Evolutionary conservation across 2,329 filamentous ascomycete genomes (phyloP).

Genomic region (Colletotrichum agaves): DNA sequence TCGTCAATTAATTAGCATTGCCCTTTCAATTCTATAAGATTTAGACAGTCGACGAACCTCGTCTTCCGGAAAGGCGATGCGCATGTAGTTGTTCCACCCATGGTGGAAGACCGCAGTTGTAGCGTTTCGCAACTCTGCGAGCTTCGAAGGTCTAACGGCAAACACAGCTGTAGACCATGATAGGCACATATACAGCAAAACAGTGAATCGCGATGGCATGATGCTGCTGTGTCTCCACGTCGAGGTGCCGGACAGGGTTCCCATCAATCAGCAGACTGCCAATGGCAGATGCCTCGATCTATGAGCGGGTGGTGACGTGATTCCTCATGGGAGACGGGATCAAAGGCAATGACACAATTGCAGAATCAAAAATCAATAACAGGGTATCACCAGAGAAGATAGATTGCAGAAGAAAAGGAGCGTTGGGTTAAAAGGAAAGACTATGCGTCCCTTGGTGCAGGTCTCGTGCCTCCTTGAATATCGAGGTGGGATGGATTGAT

Average conservation of each 20-base stretch:
- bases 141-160: slow-evolving; percentile 66
- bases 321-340: slow-evolving; percentile 22
- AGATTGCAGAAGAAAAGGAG: slow-evolving; percentile 9
- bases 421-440: background rate
- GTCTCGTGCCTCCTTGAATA: slow-evolving; percentile 27
- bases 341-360: slow-evolving; percentile 4
- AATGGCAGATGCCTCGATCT: slow-evolving; percentile 35
- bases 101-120: slow-evolving; percentile 92
- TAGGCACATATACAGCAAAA: slow-evolving; percentile 43
- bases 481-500: slow-evolving; percentile 25
- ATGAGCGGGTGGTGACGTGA: slow-evolving; percentile 25
- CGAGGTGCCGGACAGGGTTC: slow-evolving; percentile 15
- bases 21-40: background rate
- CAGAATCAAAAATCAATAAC: slow-evolving; percentile 10
- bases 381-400: background rate
- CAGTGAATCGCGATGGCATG: slow-evolving; percentile 40
- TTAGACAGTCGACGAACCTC: slow-evolving; percentile 64
- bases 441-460: slow-evolving; percentile 14
- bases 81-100: slow-evolving; percentile 95
- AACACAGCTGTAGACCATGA: slow-evolving; percentile 52
- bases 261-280: slow-evolving; percentile 40
- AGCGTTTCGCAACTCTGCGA: slow-evolving; percentile 66
- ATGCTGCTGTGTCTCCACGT: slow-evolving; percentile 25
- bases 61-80: slow-evolving; percentile 93
- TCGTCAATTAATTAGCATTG: slow-evolving; percentile 33